These are phyloP conservation scores for Pythium myriotylum DNA, from an alignment of 352 stramenopile genomes.

Conservation along the genomic window DNA sequence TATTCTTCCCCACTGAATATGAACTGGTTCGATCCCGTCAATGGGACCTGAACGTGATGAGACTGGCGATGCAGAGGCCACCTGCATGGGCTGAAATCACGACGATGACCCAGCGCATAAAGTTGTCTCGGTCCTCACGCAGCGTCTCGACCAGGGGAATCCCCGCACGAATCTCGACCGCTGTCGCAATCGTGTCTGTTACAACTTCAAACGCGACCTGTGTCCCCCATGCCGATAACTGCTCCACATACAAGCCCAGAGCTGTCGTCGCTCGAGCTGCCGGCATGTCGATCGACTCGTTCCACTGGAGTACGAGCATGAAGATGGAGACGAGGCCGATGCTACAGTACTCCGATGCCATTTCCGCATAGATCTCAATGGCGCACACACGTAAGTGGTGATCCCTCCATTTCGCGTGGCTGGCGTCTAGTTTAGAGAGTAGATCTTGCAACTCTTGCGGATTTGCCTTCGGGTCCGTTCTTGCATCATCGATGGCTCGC, in stretches of 20 bases:
- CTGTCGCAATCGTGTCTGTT: neutral
- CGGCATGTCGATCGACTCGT: slow-evolving; percentile 2
- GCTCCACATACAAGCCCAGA: neutral
- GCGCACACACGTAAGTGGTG: slow-evolving; percentile 8
- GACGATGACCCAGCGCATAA: neutral
- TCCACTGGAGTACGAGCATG: neutral
- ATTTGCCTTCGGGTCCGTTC: too few relatives aligned
- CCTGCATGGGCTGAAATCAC: too few relatives aligned
- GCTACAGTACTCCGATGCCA: slow-evolving; percentile 15
- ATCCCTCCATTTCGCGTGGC: neutral
- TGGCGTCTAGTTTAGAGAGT: neutral
- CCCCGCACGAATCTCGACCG: neutral
- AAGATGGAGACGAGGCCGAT: slow-evolving; percentile 13
- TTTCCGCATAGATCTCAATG: slow-evolving; percentile 2
- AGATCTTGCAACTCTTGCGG: too few relatives aligned
- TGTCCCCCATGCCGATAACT: neutral
- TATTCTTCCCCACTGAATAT: too few relatives aligned
- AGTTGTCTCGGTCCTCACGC: neutral
- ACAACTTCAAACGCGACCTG: neutral
- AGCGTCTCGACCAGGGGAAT: neutral
- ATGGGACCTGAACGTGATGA: too few relatives aligned
- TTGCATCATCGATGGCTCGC: too few relatives aligned
- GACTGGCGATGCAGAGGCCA: too few relatives aligned
- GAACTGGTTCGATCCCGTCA: too few relatives aligned
- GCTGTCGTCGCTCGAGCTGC: neutral